Conservation (phyloP, 139 green algal genomes). For the Micromonas pusilla region DNA sequence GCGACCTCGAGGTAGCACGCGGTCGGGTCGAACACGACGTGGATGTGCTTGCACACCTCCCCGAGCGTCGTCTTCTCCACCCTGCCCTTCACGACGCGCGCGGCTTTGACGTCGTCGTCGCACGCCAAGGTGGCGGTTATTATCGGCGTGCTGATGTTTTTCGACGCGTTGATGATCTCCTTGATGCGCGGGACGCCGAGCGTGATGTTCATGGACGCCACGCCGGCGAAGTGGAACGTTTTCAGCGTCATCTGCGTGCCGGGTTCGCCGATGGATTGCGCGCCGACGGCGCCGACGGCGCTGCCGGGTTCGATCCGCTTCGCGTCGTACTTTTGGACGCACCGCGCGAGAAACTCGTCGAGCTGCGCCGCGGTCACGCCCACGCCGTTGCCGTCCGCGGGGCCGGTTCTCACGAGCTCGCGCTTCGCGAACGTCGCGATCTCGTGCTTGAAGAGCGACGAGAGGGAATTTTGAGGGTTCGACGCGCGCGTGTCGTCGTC, state of each 20-base stretch:
- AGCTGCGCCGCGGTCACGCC: background rate
- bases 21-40: slow-evolving; percentile 32
- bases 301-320: slow-evolving; percentile 83
- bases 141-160: slow-evolving; percentile 92
- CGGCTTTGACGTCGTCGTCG: slow-evolving; percentile 60
- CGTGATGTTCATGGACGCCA: slow-evolving; percentile 96
- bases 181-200: slow-evolving; percentile 96
- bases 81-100: slow-evolving; percentile 82
- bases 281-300: slow-evolving; percentile 80
- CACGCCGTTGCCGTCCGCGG: background rate
- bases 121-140: slow-evolving; percentile 72
- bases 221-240: slow-evolving; percentile 97
- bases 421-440: background rate
- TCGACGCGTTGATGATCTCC: slow-evolving; percentile 98
- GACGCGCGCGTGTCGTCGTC: no score
- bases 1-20: slow-evolving; percentile 30
- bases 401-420: background rate
- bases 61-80: slow-evolving; percentile 84
- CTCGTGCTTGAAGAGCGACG: background rate
- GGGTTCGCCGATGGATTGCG: slow-evolving; percentile 90
- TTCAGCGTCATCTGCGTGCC: slow-evolving; percentile 99
- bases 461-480: no score
- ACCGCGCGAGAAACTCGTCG: slow-evolving; percentile 14
- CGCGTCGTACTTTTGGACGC: slow-evolving; percentile 52
- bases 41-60: slow-evolving; percentile 59